phyloP scores from a whole-genome alignment of 768 basidiomycete genomes.

The Amanita polypyramis region DNA sequence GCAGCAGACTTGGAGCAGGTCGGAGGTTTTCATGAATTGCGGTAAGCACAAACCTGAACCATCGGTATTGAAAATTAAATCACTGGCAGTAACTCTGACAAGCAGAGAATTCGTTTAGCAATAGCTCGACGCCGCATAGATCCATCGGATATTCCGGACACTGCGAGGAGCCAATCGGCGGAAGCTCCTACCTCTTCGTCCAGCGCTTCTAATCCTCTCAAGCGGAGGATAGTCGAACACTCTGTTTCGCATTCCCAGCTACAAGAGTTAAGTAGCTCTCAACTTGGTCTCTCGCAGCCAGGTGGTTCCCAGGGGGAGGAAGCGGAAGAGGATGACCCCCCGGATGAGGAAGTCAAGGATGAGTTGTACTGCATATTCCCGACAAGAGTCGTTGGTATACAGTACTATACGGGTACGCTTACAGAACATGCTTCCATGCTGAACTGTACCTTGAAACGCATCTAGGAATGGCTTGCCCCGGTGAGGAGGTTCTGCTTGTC shows the following conservation, averaged over 20 bases:
- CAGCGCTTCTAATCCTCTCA: not conserved
- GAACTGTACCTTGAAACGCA: slow-evolving; percentile 8
- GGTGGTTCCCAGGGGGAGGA: slow-evolving; percentile 19
- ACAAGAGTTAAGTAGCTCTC: not conserved
- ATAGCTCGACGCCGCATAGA: slow-evolving; percentile 44
- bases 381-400: slow-evolving; percentile 70
- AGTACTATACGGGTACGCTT: slow-evolving; percentile 61
- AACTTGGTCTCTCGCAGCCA: not conserved
- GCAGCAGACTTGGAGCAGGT: slow-evolving; percentile 28
- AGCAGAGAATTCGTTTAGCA: slow-evolving; percentile 51
- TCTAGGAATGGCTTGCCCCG: slow-evolving; percentile 67
- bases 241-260: slow-evolving; percentile 1
- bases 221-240: slow-evolving; percentile 3
- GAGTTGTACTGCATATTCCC: slow-evolving; percentile 55
- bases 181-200: not conserved
- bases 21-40: slow-evolving; percentile 40
- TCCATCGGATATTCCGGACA: slow-evolving; percentile 42
- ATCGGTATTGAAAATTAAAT: not conserved
- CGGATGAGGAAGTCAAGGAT: slow-evolving; percentile 42
- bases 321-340: slow-evolving; percentile 30
- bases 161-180: slow-evolving; percentile 19
- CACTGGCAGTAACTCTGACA: slow-evolving; percentile 41
- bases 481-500: slow-evolving; percentile 63
- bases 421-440: not conserved
- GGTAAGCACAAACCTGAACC: slow-evolving; percentile 24